Base-by-base conservation (phyloP, 2,329 filamentous ascomycete genomes). In the Xylaria arbuscula region DNA sequence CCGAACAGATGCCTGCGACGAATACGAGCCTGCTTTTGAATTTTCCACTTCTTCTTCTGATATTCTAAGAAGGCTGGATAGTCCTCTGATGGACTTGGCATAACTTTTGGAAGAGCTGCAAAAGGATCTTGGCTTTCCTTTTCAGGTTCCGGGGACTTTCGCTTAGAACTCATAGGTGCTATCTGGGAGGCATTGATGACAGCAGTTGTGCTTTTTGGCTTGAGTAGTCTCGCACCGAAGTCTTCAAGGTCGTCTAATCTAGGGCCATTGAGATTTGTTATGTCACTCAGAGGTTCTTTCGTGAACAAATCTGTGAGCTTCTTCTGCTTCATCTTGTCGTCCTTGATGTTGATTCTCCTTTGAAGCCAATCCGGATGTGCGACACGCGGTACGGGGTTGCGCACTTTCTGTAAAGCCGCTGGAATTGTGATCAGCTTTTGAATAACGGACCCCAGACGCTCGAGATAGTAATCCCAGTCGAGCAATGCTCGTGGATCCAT, bases 361-460 rank as follows among this genome's bases (percentile, higher is more conserved):
- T 98, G 94, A 40, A 99, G 87, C 96, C 96, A 99, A 63, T 99
- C 97, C 0, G 96, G 96, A 81, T 99, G 97, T 7, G 92, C 86
- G 13, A 99, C 93, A 72, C 97, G 87, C 15, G 96, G 97, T 1
- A 98, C 95, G 0, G 96, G 96, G 76, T 99, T 99, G 63, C 91
- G 88, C 64, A 99, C 87, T 81, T 97, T 98, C 78, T 99, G 96
- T 59, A 99, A 85, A 2, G 97, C 96, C 17, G 96, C 97, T 2
- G 96, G 96, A 73, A 99, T 99, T 1, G 97, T 99, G 78, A 99
- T 97, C 64, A 99, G 88, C 80, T 99, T 99, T 81, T 99, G 96
- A 60, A 99, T 97, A 64, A 99, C 96, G 0, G 95, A 98, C 0
- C 94, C 95, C 22, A 99, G 85, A 82, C 96, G 93, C 77, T 99